Evolutionary conservation across 192 early-diverging fungal species (phyloP), one percentile per base, ranked within the genome.

Genomic region (Radiomyces spectabilis): DNA sequence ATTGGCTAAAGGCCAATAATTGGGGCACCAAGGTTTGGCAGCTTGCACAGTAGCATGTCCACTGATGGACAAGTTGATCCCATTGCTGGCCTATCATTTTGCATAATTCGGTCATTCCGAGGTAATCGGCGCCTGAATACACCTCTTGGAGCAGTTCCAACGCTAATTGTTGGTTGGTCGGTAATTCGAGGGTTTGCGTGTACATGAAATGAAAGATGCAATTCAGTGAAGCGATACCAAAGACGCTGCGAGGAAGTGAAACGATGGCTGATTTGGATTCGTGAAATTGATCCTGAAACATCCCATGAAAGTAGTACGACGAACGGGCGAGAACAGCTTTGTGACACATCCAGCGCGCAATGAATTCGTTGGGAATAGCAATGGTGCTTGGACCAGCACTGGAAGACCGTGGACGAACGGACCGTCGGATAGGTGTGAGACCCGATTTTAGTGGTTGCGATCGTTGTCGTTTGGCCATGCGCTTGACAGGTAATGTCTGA

Each of bases 71-170:
- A n/a, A 38, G 1, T 24, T 33, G 32, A 31, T 33, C 43, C 5
- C 45, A 24, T 19, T 38, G 26, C 26, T 33, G 21, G 13, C 24
- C 32, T 21, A 46, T 32, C 13, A 47, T 29, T 30, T 33, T 34
- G 55, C 55, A 57, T 35, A 57, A 47, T 18, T 45, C 45, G 19
- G 39, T 47, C 55, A 57, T 57, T 21, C 55, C 55, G 24, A 57
- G 39, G 39, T 43, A 57, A 35, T 57, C 55, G 3, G 55, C 55
- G 29, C 32, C 55, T 22, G 30, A 32, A 31, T 44, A 57, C 16
- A 46, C 34, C 3, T 44, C 42, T 38, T 46, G 45, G 4, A 47
- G 55, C 18, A 46, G 34, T 18, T 57, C 32, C 52, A 41, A 27
- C 24, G 40, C 22, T 43, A 32, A 41, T 22, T 41, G 53, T 6